Evolutionary conservation across 2,329 filamentous ascomycete genomes (phyloP).

Genomic region (Penicillium sp.): DNA sequence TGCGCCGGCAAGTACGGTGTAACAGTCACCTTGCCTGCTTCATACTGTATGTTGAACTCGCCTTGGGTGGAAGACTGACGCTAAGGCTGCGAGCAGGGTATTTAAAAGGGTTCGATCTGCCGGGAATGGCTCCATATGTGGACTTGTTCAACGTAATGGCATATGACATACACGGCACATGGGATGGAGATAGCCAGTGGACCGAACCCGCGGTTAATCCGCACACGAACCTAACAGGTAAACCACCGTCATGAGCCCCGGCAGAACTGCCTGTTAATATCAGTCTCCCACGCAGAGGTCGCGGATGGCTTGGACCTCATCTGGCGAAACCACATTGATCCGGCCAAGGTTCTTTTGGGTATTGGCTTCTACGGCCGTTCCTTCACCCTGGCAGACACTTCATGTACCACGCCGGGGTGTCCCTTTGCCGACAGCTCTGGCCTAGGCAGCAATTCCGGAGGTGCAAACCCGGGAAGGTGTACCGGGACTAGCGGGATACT

Average conservation of each 20-base stretch:
- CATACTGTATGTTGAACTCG: constrained; percentile 12
- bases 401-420: constrained; percentile 28
- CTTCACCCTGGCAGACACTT: constrained; percentile 25
- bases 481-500: constrained; percentile 1
- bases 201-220: constrained; percentile 16
- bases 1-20: constrained; percentile 1
- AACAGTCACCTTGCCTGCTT: constrained; percentile 12
- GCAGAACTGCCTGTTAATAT: too few species aligned
- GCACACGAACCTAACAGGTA: constrained; percentile 33
- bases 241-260: background rate
- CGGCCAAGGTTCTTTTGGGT: constrained; percentile 30
- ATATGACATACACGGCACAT: constrained; percentile 33
- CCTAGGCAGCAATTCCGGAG: background rate
- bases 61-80: background rate
- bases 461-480: background rate
- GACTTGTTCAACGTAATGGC: constrained; percentile 37
- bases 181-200: constrained; percentile 28
- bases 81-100: constrained; percentile 21
- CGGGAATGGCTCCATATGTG: constrained; percentile 23
- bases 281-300: constrained; percentile 26
- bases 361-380: constrained; percentile 34
- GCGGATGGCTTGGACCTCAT: constrained; percentile 33
- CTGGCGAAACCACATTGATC: constrained; percentile 31
- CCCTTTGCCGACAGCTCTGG: background rate
- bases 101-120: constrained; percentile 31